Conservation (phyloP, 2,329 filamentous ascomycete genomes). For the Cladosporium sp. region DNA sequence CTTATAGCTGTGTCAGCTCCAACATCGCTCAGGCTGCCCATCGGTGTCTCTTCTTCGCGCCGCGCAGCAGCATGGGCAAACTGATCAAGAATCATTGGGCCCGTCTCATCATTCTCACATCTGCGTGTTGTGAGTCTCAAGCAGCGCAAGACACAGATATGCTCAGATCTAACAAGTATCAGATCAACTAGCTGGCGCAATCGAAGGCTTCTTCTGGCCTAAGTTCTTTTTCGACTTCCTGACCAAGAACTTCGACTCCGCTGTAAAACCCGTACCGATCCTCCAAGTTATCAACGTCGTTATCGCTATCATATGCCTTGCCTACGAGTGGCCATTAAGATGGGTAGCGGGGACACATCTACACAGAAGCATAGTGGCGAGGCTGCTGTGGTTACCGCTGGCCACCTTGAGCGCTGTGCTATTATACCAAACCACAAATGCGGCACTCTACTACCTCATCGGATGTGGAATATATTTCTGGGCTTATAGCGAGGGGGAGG, state of each 20-base stretch:
- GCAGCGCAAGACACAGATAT: background rate
- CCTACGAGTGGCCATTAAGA: slow-evolving; percentile 86
- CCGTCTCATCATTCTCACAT: slow-evolving; percentile 85
- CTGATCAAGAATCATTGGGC: slow-evolving; percentile 99
- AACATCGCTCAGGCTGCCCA: slow-evolving; percentile 4
- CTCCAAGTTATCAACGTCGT: slow-evolving; percentile 89
- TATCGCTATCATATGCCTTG: slow-evolving; percentile 73
- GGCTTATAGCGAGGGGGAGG: slow-evolving; percentile 97
- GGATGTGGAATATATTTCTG: slow-evolving; percentile 89
- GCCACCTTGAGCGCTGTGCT: slow-evolving; percentile 72
- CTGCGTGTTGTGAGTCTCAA: slow-evolving; percentile 65
- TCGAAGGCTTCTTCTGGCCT: slow-evolving; percentile 95
- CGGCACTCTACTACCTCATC: slow-evolving; percentile 87
- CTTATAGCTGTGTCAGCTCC: slow-evolving; percentile 15
- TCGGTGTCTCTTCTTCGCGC: slow-evolving; percentile 1
- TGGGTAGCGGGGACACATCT: slow-evolving; percentile 73
- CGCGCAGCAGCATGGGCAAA: slow-evolving; percentile 70
- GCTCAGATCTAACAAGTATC: slow-evolving; percentile 9
- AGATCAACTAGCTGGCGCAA: slow-evolving; percentile 84
- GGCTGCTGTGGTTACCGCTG: slow-evolving; percentile 79
- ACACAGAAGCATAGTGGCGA: slow-evolving; percentile 84
- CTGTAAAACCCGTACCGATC: slow-evolving; percentile 82
- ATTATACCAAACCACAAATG: slow-evolving; percentile 89
- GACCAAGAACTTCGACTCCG: slow-evolving; percentile 82
- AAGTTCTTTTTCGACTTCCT: slow-evolving; percentile 98